A percentile compares a stretch with the other conserved stretches of the same genome.
These are phyloP conservation scores for Melastoma candidum DNA, from an alignment of 441 rosid species.

Conservation along the genomic window DNA sequence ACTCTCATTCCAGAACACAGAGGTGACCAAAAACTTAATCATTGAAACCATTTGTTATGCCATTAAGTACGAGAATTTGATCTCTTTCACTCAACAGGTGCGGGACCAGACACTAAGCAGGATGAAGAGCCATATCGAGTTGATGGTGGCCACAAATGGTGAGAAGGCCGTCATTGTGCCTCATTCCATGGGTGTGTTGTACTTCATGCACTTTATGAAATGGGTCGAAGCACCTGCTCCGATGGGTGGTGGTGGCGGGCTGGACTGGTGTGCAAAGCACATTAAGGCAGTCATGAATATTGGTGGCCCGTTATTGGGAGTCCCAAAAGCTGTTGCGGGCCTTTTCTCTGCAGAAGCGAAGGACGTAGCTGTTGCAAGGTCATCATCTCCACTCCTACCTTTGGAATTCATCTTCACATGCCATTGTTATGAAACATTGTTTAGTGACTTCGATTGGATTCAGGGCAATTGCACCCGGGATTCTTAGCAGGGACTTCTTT, in stretches of 20 bases:
- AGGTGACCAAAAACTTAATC: slow-evolving; percentile 32
- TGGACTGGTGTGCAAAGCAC: slow-evolving; percentile 90
- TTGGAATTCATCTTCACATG: slow-evolving; percentile 1
- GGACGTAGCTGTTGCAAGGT: slow-evolving; percentile 97
- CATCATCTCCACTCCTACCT: background rate
- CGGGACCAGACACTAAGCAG: slow-evolving; percentile 89
- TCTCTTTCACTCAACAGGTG: slow-evolving; percentile 36
- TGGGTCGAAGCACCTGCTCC: slow-evolving; percentile 99
- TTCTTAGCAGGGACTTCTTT: slow-evolving; percentile 70
- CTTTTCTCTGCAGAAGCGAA: slow-evolving; percentile 92
- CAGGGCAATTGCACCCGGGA: slow-evolving; percentile 91
- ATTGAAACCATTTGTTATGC: background rate
- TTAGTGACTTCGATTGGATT: slow-evolving; percentile 9
- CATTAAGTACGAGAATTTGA: slow-evolving; percentile 5
- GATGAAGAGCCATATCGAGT: slow-evolving; percentile 74
- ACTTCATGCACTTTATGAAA: slow-evolving; percentile 94
- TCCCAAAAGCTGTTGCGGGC: slow-evolving; percentile 82
- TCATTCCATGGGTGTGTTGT: slow-evolving; percentile 94
- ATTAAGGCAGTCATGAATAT: slow-evolving; percentile 89
- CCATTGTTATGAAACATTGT: background rate
- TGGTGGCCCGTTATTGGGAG: slow-evolving; percentile 92
- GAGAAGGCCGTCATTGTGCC: slow-evolving; percentile 88
- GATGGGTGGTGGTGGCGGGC: slow-evolving; percentile 94
- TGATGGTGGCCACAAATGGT: slow-evolving; percentile 74
- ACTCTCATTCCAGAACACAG: slow-evolving; percentile 88